phyloP scores from a whole-genome alignment of 2,329 filamentous ascomycete genomes.

The Aspergillus aculeatinus region DNA sequence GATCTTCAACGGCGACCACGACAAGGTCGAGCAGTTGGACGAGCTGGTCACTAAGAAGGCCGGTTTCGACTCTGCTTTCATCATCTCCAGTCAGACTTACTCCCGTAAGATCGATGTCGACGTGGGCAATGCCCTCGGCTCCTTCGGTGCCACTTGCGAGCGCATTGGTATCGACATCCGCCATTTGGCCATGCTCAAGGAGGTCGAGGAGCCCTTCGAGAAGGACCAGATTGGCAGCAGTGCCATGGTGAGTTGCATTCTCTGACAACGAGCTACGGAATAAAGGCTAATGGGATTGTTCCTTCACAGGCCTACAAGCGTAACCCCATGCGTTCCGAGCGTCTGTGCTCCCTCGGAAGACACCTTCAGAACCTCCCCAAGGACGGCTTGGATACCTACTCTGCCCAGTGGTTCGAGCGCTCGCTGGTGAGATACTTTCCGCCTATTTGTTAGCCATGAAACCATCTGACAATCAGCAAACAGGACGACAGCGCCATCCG shows the following conservation, averaged over 20 bases:
- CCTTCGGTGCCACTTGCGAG: slow-evolving; percentile 75
- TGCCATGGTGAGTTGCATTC: slow-evolving; percentile 49
- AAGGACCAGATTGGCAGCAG: slow-evolving; percentile 71
- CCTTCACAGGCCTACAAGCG: slow-evolving; percentile 63
- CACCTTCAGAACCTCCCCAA: slow-evolving; percentile 55
- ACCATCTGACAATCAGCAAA: slow-evolving; percentile 11
- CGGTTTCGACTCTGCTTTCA: slow-evolving; percentile 61
- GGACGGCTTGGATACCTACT: slow-evolving; percentile 65
- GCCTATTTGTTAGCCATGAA: not conserved
- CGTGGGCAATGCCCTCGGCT: slow-evolving; percentile 76
- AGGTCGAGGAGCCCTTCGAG: slow-evolving; percentile 82
- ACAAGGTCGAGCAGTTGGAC: slow-evolving; percentile 62
- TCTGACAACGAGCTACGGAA: not conserved
- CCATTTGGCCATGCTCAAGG: slow-evolving; percentile 73
- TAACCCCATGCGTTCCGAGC: slow-evolving; percentile 57
- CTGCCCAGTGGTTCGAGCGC: slow-evolving; percentile 74
- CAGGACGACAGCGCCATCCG: slow-evolving; percentile 71
- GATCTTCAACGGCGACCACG: slow-evolving; percentile 62
- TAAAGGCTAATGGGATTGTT: slow-evolving; percentile 27
- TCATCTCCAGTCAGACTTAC: slow-evolving; percentile 71
- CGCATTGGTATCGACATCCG: slow-evolving; percentile 74
- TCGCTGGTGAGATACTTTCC: slow-evolving; percentile 52
- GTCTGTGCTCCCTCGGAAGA: slow-evolving; percentile 59
- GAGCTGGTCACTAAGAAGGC: slow-evolving; percentile 64
- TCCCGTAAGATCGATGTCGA: slow-evolving; percentile 79